Conservation (phyloP, 345 rosid species). For the Eucalyptus urophylla region DNA sequence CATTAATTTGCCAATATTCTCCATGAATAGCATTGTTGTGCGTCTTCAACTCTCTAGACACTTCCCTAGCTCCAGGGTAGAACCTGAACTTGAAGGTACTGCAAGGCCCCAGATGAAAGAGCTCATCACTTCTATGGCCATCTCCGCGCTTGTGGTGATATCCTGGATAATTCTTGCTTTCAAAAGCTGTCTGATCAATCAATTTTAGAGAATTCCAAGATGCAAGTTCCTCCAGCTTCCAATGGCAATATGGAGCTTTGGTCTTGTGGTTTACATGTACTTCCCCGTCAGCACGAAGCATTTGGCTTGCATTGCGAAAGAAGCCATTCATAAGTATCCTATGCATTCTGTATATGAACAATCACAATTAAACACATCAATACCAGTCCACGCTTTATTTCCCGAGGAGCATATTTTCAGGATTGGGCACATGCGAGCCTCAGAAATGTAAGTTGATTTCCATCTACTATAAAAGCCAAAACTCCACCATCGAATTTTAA, state of each 20-base stretch:
- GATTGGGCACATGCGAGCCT: not conserved
- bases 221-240: conserved; percentile 52
- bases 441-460: not conserved
- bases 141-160: conserved; percentile 42
- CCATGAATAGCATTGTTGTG: not conserved
- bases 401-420: not conserved
- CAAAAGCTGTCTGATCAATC: conserved; percentile 6
- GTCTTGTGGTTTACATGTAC: conserved; percentile 54
- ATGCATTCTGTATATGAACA: conserved; percentile 24
- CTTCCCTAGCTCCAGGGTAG: not conserved
- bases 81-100: conserved; percentile 35
- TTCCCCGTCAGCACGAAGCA: conserved; percentile 18
- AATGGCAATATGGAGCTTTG: conserved; percentile 22
- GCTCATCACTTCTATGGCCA: conserved; percentile 28
- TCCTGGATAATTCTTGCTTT: conserved; percentile 27
- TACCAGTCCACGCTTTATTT: not conserved
- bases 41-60: not conserved
- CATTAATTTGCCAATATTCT: not conserved
- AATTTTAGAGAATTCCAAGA: conserved; percentile 7
- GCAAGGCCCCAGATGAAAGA: conserved; percentile 36
- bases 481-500: not conserved
- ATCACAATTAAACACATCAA: not conserved
- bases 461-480: not conserved
- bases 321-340: conserved; percentile 21
- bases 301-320: conserved; percentile 25